These are phyloP conservation scores for Ammopiptanthus mongolicus DNA, from an alignment of 306 rosid species.

Conservation along the genomic window DNA sequence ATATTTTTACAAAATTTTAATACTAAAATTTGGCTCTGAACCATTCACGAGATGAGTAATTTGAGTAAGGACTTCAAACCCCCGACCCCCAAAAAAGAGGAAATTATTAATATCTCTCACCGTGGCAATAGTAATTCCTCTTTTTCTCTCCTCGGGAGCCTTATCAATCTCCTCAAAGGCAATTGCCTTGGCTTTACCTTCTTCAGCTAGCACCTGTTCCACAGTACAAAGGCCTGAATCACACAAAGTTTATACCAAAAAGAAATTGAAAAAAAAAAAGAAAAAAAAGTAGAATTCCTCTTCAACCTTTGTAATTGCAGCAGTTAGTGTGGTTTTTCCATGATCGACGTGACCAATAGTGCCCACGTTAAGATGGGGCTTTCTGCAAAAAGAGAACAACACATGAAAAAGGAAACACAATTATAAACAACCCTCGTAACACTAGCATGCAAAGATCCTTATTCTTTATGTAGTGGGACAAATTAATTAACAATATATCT, in stretches of 20 bases:
- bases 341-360: slow-evolving; percentile 97
- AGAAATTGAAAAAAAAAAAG: neutral
- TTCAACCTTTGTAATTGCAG: slow-evolving; percentile 88
- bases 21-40: neutral
- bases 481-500: neutral
- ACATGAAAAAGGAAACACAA: slow-evolving; percentile 1
- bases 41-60: slow-evolving; percentile 12
- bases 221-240: neutral
- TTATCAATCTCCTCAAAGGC: slow-evolving; percentile 96
- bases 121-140: slow-evolving; percentile 97
- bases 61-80: neutral
- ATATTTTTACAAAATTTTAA: neutral
- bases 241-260: neutral
- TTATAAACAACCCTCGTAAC: neutral
- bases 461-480: neutral
- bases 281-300: neutral
- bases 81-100: neutral
- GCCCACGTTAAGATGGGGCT: slow-evolving; percentile 93
- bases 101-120: slow-evolving; percentile 25
- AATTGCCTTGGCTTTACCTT: slow-evolving; percentile 95
- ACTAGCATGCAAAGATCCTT: neutral
- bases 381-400: slow-evolving; percentile 39
- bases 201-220: slow-evolving; percentile 77
- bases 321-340: slow-evolving; percentile 94
- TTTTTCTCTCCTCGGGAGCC: slow-evolving; percentile 93